These are phyloP conservation scores for Talaromyces atroroseus DNA, from an alignment of 2,329 filamentous ascomycete genomes.

Conservation along the genomic window DNA sequence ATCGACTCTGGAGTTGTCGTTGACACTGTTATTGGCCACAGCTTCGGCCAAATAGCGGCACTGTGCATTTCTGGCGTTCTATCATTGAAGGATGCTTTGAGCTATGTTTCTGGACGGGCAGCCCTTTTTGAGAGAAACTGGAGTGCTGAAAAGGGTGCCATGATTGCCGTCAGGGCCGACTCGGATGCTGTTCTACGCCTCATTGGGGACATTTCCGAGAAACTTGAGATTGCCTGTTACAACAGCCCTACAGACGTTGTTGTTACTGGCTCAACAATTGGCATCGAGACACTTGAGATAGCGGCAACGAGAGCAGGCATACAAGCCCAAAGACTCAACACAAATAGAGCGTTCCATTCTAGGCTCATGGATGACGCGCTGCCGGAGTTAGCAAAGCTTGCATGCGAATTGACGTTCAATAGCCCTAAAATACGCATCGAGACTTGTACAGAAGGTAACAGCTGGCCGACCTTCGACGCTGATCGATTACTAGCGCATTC, in stretches of 20 bases:
- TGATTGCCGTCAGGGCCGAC: constrained; percentile 28
- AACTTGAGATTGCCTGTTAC: constrained; percentile 41
- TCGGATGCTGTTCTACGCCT: too few relatives aligned
- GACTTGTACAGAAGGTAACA: too few relatives aligned
- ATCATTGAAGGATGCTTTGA: constrained; percentile 25
- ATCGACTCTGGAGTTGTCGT: constrained; percentile 33
- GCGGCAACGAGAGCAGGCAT: constrained; percentile 17
- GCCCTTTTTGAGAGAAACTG: constrained; percentile 25
- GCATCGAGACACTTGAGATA: constrained; percentile 25
- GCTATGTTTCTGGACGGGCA: constrained; percentile 27
- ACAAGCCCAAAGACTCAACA: constrained; percentile 36
- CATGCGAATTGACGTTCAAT: constrained; percentile 25
- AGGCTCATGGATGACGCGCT: constrained; percentile 34
- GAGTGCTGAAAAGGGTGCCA: constrained; percentile 27
- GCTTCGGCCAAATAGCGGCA: constrained; percentile 34
- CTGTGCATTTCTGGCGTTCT: constrained; percentile 27
- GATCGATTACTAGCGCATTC: background rate
- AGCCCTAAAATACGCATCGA: constrained; percentile 35
- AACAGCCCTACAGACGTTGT: constrained; percentile 42
- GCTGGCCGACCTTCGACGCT: too few relatives aligned
- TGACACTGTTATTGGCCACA: constrained; percentile 33
- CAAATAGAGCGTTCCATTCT: constrained; percentile 47
- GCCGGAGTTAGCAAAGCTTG: constrained; percentile 21
- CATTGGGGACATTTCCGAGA: background rate
- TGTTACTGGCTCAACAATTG: constrained; percentile 30